A percentile compares a stretch with the other conserved stretches of the same genome.
phyloP scores from a whole-genome alignment of 106 monocot species.

The Acorus gramineus region DNA sequence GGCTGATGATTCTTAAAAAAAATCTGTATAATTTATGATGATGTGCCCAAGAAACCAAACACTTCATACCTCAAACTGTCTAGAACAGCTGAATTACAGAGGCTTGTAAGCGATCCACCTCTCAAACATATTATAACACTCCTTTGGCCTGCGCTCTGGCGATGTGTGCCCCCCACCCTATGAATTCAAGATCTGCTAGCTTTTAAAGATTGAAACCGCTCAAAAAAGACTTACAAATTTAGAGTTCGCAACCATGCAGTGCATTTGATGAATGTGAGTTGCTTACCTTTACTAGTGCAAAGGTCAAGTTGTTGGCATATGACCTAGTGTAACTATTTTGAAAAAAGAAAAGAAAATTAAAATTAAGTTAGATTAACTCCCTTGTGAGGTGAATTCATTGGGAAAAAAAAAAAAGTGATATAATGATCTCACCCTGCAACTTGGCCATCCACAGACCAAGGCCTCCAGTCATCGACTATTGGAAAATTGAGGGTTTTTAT shows the following conservation, averaged over 20 bases:
- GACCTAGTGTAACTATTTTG: slow-evolving; percentile 32
- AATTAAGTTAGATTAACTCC: too few species aligned
- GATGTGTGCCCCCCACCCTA: slow-evolving; percentile 61
- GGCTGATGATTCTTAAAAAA: too few species aligned
- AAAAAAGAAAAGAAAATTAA: neutral
- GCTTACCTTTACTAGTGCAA: slow-evolving; percentile 57
- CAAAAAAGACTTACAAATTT: too few species aligned
- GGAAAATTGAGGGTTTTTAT: slow-evolving; percentile 37
- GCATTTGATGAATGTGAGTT: too few species aligned
- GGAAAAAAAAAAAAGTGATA: too few species aligned
- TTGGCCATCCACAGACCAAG: slow-evolving; percentile 34
- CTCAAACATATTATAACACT: slow-evolving; percentile 35
- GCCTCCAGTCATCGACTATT: slow-evolving; percentile 37
- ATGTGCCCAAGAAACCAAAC: too few species aligned
- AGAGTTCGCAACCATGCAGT: too few species aligned
- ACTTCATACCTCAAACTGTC: too few species aligned
- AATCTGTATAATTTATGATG: too few species aligned
- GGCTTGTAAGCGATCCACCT: slow-evolving; percentile 39
- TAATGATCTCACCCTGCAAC: slow-evolving; percentile 23
- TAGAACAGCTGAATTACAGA: slow-evolving; percentile 12
- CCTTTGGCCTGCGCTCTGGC: slow-evolving; percentile 28
- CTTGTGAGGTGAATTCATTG: too few species aligned
- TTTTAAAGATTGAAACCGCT: too few species aligned
- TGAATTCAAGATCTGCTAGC: too few species aligned
- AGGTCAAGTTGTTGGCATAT: slow-evolving; percentile 50